phyloP scores from a whole-genome alignment of 2,329 filamentous ascomycete species.

The Colletotrichum scovillei region DNA sequence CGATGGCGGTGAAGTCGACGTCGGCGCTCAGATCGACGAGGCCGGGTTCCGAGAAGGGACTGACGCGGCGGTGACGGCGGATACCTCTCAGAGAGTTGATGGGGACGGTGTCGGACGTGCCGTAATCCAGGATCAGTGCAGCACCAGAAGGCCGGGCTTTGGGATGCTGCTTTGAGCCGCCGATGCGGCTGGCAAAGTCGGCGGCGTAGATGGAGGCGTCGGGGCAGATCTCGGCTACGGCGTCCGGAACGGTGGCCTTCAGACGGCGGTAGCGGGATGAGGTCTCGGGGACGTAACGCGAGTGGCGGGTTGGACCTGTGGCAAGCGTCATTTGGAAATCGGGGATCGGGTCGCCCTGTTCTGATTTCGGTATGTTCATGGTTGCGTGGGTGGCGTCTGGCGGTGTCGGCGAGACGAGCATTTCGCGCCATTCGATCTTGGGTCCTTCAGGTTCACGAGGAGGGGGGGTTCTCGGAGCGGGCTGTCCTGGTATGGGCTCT shows the following conservation, averaged over 20 bases:
- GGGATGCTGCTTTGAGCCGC: conserved; percentile 67
- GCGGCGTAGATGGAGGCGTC: conserved; percentile 84
- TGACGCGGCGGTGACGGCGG: conserved; percentile 78
- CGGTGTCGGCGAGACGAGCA: conserved; percentile 79
- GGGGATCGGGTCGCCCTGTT: conserved; percentile 66
- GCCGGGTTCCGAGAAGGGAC: conserved; percentile 83
- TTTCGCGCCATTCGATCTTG: conserved; percentile 79
- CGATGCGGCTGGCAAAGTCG: conserved; percentile 87
- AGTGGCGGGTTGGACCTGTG: conserved; percentile 81
- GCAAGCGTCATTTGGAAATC: conserved; percentile 92
- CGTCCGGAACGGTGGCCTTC: conserved; percentile 68
- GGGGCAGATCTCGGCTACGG: conserved; percentile 90
- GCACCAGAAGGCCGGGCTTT: conserved; percentile 80
- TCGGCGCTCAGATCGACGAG: conserved; percentile 91
- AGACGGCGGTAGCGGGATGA: conserved; percentile 84
- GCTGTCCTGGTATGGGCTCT: neutral
- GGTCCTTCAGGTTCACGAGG: conserved; percentile 55
- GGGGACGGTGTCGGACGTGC: conserved; percentile 81
- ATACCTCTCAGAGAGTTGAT: conserved; percentile 93
- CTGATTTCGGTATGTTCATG: conserved; percentile 64
- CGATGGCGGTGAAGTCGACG: conserved; percentile 90
- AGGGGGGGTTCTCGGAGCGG: conserved; percentile 53
- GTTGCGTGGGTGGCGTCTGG: conserved; percentile 63
- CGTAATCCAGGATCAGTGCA: conserved; percentile 96
- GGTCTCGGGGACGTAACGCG: conserved; percentile 84